Evolutionary conservation across 768 basidiomycete genomes (phyloP).

Genomic region (Panaeolus cyanescens): DNA sequence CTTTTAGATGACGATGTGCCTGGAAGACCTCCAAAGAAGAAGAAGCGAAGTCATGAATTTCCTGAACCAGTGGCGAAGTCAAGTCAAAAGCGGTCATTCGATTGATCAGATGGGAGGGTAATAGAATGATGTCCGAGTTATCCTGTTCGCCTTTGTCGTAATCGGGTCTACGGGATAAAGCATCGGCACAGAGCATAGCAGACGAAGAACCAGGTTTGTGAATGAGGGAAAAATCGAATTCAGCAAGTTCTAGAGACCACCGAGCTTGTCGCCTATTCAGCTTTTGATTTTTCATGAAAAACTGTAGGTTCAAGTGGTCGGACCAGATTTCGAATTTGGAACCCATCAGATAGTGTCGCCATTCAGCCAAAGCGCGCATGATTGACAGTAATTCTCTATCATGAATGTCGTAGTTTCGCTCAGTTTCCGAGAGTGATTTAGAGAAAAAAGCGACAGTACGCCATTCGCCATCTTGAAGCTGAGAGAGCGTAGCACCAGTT

Average conservation of each 20-base stretch:
- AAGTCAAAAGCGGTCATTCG: not conserved
- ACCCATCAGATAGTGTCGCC: slow-evolving; percentile 27
- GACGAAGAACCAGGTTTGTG: slow-evolving; percentile 32
- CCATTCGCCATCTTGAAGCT: slow-evolving; percentile 21
- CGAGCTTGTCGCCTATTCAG: slow-evolving; percentile 39
- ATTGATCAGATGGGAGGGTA: not conserved
- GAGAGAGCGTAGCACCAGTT: slow-evolving; percentile 27
- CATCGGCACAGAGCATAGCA: slow-evolving; percentile 22
- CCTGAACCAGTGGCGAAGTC: not conserved
- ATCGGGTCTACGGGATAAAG: slow-evolving; percentile 17
- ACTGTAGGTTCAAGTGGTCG: too few species aligned
- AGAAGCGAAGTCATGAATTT: not conserved
- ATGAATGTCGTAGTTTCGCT: slow-evolving; percentile 52
- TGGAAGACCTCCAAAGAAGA: not conserved
- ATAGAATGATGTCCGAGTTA: not conserved
- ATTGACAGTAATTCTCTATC: slow-evolving; percentile 54
- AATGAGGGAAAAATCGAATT: slow-evolving; percentile 33
- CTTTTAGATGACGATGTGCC: not conserved
- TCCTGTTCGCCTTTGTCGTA: not conserved
- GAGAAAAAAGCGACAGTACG: slow-evolving; percentile 41
- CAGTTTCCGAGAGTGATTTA: slow-evolving; percentile 22
- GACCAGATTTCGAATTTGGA: too few species aligned
- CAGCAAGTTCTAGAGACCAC: slow-evolving; percentile 38
- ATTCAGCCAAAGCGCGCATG: slow-evolving; percentile 29
- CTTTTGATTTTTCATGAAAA: too few species aligned